Evolutionary conservation across 495 filamentous ascomycete genomes (phyloP).

Genomic region (Massariosphaeria phaeospora): DNA sequence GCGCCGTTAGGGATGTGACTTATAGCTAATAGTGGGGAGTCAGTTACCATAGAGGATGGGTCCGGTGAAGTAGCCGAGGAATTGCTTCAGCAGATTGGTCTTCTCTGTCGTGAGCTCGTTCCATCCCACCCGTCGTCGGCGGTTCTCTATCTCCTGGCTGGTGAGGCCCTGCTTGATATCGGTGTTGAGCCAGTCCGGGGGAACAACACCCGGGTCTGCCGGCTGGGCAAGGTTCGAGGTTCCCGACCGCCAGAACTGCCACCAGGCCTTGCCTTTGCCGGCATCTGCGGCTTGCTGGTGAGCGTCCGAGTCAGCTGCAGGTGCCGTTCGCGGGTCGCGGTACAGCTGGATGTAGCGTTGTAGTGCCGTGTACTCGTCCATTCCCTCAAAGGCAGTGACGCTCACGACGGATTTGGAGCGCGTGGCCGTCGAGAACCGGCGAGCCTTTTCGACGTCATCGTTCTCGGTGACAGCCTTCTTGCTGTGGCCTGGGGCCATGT

Average conservation of each 20-base stretch:
- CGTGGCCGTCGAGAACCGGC: neutral
- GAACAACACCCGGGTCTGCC: neutral
- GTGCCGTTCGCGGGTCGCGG: constrained; percentile 35
- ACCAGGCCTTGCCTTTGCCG: constrained; percentile 38
- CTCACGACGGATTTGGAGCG: constrained; percentile 16
- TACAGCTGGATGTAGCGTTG: constrained; percentile 42
- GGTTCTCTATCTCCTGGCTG: constrained; percentile 54
- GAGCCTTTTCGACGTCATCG: constrained; percentile 1
- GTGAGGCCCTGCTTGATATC: constrained; percentile 62
- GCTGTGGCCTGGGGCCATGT: too few species aligned
- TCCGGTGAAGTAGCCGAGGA: constrained; percentile 74
- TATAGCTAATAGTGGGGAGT: neutral
- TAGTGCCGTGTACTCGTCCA: constrained; percentile 28
- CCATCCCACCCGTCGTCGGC: constrained; percentile 63
- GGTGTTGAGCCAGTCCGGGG: constrained; percentile 57
- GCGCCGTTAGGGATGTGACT: constrained; percentile 6
- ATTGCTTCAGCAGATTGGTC: constrained; percentile 70
- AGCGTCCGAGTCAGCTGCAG: constrained; percentile 13
- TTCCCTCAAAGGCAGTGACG: constrained; percentile 2
- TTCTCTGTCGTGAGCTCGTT: constrained; percentile 75
- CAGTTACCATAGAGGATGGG: constrained; percentile 74
- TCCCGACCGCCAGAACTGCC: constrained; percentile 49
- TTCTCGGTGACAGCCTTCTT: constrained; percentile 3
- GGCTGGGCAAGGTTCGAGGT: constrained; percentile 18
- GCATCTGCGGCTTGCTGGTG: constrained; percentile 26